Percentiles rank a stretch among this genome's conserved stretches.
Evolutionary conservation across 352 stramenopile species (phyloP).

Genomic region (Globisporangium alternatum): DNA sequence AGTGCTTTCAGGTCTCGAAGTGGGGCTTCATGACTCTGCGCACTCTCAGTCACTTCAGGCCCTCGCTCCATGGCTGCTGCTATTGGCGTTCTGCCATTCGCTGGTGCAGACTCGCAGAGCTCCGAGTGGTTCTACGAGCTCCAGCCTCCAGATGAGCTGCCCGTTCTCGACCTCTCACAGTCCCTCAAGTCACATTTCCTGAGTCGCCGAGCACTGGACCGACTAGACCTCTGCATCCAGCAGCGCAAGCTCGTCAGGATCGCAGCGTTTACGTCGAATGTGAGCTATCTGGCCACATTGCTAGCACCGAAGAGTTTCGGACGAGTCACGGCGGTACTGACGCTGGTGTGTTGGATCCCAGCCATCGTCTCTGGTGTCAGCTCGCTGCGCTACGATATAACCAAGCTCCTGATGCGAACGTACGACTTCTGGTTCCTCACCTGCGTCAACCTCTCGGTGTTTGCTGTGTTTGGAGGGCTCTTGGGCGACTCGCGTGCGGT

Average conservation of each 20-base stretch:
- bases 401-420: constrained; percentile 2
- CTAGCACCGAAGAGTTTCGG: background rate
- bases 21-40: no score
- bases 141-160: constrained; percentile 3
- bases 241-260: background rate
- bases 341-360: constrained; percentile 1
- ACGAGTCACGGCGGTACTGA: background rate
- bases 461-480: constrained; percentile 5
- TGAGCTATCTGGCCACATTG: constrained; percentile 4
- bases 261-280: background rate
- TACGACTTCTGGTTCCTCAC: constrained; percentile 21
- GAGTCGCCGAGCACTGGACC: no score
- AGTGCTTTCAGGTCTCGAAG: no score
- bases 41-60: no score
- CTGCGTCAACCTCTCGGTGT: constrained; percentile 7
- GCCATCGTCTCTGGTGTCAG: background rate
- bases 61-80: background rate
- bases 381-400: constrained; percentile 17
- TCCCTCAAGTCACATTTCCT: constrained; percentile 23
- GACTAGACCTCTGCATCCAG: background rate
- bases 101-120: background rate
- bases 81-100: background rate
- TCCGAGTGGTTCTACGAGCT: constrained; percentile 11
- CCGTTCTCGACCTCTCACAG: constrained; percentile 16
- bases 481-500: constrained; percentile 4